Conservation (phyloP, 2,329 filamentous ascomycete genomes). For the Talaromyces sp. region DNA sequence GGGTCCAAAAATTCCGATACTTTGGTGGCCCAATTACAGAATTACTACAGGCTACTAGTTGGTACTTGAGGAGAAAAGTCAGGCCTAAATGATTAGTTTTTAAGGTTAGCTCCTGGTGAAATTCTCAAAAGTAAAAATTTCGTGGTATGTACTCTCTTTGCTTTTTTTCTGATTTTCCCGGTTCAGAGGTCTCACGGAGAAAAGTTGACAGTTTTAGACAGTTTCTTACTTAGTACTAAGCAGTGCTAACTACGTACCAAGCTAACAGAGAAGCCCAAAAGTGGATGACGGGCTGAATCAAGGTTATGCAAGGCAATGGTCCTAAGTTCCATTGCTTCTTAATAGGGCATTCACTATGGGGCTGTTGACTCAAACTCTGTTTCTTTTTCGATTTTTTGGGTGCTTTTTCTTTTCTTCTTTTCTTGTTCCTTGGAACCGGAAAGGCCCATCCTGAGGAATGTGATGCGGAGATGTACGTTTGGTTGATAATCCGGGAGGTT, state of each 20-base stretch:
- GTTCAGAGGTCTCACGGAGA: neutral
- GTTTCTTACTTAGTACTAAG: neutral
- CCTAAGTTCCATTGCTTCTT: neutral
- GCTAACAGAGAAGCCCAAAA: neutral
- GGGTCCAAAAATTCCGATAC: slow-evolving; percentile 17
- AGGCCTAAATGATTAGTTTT: neutral
- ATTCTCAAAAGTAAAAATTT: neutral
- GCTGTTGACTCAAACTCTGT: slow-evolving; percentile 4
- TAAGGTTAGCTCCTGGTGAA: neutral
- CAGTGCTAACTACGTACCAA: neutral
- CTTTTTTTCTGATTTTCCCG: neutral
- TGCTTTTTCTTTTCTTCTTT: neutral
- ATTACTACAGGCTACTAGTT: neutral
- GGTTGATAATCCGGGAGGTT: neutral
- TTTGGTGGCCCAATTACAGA: slow-evolving; percentile 8
- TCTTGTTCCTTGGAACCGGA: slow-evolving; percentile 1
- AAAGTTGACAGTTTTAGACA: neutral
- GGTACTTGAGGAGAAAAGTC: neutral
- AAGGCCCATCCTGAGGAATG: slow-evolving; percentile 1
- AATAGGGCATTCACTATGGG: neutral
- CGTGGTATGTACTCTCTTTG: neutral
- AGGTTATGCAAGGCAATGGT: slow-evolving; percentile 16
- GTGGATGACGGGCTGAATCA: slow-evolving; percentile 14
- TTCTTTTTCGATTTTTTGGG: slow-evolving; percentile 2
- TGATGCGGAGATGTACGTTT: neutral